Base-by-base conservation (phyloP, 2,329 filamentous ascomycete species). In the Penicillium concentricum region DNA sequence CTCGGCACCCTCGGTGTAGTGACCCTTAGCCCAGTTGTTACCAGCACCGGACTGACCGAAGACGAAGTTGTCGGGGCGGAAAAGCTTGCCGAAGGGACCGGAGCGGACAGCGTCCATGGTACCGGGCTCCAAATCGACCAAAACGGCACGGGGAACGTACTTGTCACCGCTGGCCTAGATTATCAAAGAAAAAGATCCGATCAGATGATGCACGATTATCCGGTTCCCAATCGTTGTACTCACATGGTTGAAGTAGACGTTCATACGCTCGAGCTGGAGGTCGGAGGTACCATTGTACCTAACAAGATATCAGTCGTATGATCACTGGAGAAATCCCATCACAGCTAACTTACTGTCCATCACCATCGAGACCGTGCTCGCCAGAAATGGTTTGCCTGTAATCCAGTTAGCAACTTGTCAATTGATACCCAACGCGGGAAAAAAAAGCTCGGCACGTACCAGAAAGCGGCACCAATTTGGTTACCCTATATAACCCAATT, bases 21-120 rank as follows among this genome's bases (percentile, higher is more conserved):
- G 94, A 83, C 94, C 94, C 89, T 97, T 99, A 81, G 94, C 94
- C 94, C 94, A 99, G 88, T 97, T 97, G 91, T 99, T 99, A 82
- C 94, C 94, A 79, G 94, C 94, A 86, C 94, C 93, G 72, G 94
- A 97, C 84, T 97, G 94, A 72, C 94, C 94, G 80, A 97, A 97
- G 76, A 97, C 92, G 82, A 97, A 97, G 89, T 97, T 99, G 84
- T 99, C 94, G 77, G 94, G 94, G 67, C 94, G 92, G 92, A 99
- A 97, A 70, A 99, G 92, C 84, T 97, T 90, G 71, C 94, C 94
- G 78, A 97, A 97, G 68, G 94, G 94, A 79, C 94, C 93, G 71
- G 93, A 91, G 78, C 93, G 93, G 83, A 99, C 93, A 70, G 94
- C 94, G 73, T 99, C 94, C 93, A 97, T 99, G 81, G 94, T 97